Evolutionary conservation across 768 basidiomycete genomes (phyloP), one percentile per base, ranked within the genome.

Genomic region (Neoboletus brunneissimus): DNA sequence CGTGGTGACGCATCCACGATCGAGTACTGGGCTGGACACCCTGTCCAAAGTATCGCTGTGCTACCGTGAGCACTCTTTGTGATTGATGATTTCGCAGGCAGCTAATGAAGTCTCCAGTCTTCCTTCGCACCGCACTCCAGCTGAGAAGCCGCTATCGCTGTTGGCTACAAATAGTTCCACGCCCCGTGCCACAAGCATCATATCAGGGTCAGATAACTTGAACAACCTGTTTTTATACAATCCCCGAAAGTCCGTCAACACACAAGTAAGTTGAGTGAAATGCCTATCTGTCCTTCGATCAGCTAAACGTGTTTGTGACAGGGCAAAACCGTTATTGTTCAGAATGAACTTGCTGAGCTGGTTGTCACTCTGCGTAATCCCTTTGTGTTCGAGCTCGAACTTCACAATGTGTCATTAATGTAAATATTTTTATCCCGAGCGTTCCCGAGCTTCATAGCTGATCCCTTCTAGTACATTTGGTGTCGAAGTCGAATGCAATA

Each of bases 221-320:
- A n/a, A 79, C 22, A 89, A 94, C 68, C 88, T 91, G 1, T 98
- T 98, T 73, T 75, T 98, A 55, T 97, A 97, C 69, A 94, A 98
- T 69, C 96, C 96, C 2, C 78, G 95, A 55, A 85, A 81, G 66
- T 72, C 80, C 8, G 71, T 76, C 41, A 74, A 78, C 31, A 77
- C 77, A 16, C 85, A 86, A 78, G 89, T 91, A 42, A 65, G 77
- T 29, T 16, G 46, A 29, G 9, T 5, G 46, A 55, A 47, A 16
- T 48, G 25, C 32, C 31, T 38, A 40, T 43, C n/a, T 20, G 48
- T 46, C 22, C n/a, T 46, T 47, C 60, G 27, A 52, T 25, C 27
- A 51, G 4, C 48, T 53, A 56, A 55, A 38, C 23, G 18, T 46
- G 22, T 25, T 37, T 35, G 25, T 48, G 16, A 32, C 57, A 87